Base-by-base conservation (phyloP, 73 alveolate genomes). In the Stentor roeselii region DNA sequence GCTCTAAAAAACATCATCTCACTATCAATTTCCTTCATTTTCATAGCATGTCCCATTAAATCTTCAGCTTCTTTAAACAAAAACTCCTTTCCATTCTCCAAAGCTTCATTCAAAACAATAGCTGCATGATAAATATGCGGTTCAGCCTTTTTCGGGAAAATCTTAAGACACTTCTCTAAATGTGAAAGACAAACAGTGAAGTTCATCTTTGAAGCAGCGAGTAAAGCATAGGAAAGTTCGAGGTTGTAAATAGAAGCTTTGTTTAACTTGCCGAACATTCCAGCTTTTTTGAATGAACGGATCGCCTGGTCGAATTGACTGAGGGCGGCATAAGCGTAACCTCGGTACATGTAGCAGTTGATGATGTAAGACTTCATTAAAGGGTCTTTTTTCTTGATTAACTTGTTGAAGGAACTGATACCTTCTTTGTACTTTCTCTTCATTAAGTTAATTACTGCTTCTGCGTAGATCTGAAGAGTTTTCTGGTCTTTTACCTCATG, bases 271-370 rank as follows among this genome's bases (percentile, higher is more conserved):
- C 41, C 15, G 2, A 84, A 35, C 78, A 76, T 75, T 3, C 75
- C 59, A 2, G 93, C 93, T 40, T 42, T 84, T 60, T 85, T 75
- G 3, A 88, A 59, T 41, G 83, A 90, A 14, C 39, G 42, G 1
- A 78, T 31, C 11, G 95, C 95, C 2, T 58, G 60, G 27, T 86
- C 92, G 78, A 78, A 86, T 42, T 89, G 84, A 39, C 86, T 88
- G 4, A 82, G 82, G 3, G 90, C 89, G 27, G 83, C 85, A 40
- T 87, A 80, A 0, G 88, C 93, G 50, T 88, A 88, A 4, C 87
- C 93, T 37, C 93, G 15, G 60, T 88, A 88, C 32, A 75, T 3
- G 78, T 76, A 78, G 59, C 74, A 58, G 27, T 58, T 58, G n/a
- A n/a, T n/a, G n/a, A n/a, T n/a, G n/a, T n/a, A n/a, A n/a, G n/a